Evolutionary conservation across 2,329 filamentous ascomycete species (phyloP), one percentile per base, ranked within the genome.

Genomic region (Hortaea sp.): DNA sequence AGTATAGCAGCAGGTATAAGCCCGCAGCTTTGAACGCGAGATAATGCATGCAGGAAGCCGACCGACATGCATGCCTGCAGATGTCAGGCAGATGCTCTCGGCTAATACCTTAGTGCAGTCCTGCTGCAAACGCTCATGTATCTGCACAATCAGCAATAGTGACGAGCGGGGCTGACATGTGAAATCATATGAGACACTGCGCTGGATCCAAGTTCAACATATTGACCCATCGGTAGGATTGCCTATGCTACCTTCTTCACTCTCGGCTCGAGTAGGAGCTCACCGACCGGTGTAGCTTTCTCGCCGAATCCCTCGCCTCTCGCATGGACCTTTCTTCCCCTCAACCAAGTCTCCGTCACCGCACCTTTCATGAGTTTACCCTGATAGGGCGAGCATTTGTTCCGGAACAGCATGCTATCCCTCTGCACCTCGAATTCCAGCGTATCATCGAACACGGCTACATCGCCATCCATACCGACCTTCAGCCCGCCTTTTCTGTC

Each of bases 321-420:
- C 51, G 78, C 75, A 64, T 84, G 94, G n/a, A 95, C 75, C 63
- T 77, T 81, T 53, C 70, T 71, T 0, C 89, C 89, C 5, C 88
- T 75, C 51, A 95, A 61, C 85, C 87, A 95, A 6, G 89, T 95
- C 74, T 94, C 86, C 48, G 70, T 73, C 7, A 95, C 88, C 49
- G 88, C 78, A 1, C 89, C 89, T 41, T 74, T 77, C 58, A 95
- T 82, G 30, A 71, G 75, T 65, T 83, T 84, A 13, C 86, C 86
- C 64, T 95, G 84, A 74, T 94, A 95, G 0, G 89, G 88, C 47
- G 83, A 88, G 71, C 88, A 89, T 61, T 88, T 87, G 67, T 95
- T 95, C 66, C 88, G 82, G 77, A 94, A 98, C 55, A 92, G 77
- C 88, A 98, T 94, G 42, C 88, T 87, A 50, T 77, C 81, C n/a